Evolutionary conservation across 176 grass and related monocot species (phyloP).

Genomic region (Carex pumila): DNA sequence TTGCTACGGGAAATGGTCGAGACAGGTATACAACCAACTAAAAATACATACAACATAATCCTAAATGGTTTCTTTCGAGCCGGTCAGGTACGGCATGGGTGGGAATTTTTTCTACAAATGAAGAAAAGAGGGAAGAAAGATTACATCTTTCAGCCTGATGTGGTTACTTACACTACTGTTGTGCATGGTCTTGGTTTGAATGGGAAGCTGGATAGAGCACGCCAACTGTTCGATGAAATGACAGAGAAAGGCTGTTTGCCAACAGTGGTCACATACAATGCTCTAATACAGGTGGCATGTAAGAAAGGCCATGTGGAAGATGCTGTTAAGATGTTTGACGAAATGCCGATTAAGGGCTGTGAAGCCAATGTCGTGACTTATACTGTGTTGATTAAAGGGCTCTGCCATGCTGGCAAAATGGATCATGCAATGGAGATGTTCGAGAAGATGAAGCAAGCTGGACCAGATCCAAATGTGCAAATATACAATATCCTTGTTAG

Average conservation of each 20-base stretch:
- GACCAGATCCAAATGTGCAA: conserved; percentile 60
- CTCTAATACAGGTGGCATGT: conserved; percentile 80
- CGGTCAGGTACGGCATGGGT: conserved; percentile 52
- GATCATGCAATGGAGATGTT: conserved; percentile 54
- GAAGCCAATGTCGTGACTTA: conserved; percentile 62
- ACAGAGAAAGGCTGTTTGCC: conserved; percentile 45
- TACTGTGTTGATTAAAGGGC: conserved; percentile 64
- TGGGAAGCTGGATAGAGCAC: conserved; percentile 51
- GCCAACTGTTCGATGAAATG: conserved; percentile 82
- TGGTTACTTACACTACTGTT: conserved; percentile 79
- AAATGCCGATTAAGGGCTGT: conserved; percentile 40
- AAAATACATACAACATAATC: conserved; percentile 77
- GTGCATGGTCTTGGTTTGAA: conserved; percentile 57
- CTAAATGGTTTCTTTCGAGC: conserved; percentile 86
- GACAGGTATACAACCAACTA: conserved; percentile 63
- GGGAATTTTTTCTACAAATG: conserved; percentile 84
- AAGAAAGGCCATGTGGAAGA: conserved; percentile 66
- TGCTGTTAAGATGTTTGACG: conserved; percentile 54
- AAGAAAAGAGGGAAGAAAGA: conserved; percentile 60
- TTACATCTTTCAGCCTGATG: conserved; percentile 46
- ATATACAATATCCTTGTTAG: conserved; percentile 68
- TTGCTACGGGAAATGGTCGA: conserved; percentile 73
- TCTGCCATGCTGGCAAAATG: conserved; percentile 66
- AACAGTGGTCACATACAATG: conserved; percentile 65
- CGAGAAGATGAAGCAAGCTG: conserved; percentile 53